Evolutionary conservation across 164 flowering plant genomes (phyloP), one percentile per base, ranked within the genome.

Genomic region (Stephania japonica): DNA sequence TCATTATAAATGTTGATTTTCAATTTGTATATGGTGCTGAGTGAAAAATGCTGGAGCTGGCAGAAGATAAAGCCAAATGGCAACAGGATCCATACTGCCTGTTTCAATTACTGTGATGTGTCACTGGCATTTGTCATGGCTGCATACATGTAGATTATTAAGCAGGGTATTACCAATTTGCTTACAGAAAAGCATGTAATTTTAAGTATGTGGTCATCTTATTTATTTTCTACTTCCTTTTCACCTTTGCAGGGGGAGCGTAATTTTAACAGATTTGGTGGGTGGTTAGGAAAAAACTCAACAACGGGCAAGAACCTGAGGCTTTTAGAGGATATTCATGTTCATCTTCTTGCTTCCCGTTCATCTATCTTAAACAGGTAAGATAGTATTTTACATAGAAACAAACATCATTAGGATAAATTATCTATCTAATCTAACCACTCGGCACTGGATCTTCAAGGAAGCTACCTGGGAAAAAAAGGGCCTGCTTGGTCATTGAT

Each of bases 251-350:
- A 95, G 99, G 97, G 97, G 44, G 98, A 93, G 77, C 87, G 95
- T 23, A 95, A 95, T 82, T 93, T 81, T 74, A 93, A 91, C 76
- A 85, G 97, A 77, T 95, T 95, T 90, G 98, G 99, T 77, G 98
- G 97, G 42, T 95, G 99, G 99, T 86, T 95, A 70, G 99, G 99
- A 69, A 95, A 91, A 83, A 95, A 93, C 83, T 95, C 98, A 26
- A 90, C 99, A 21, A 80, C 78, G 82, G 97, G 97, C 6, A 95
- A 93, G 83, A 93, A 93, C 83, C 65, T 76, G 72, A 87, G 99
- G 78, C 94, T 95, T 75, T 71, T 95, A 78, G 97, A 95, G 77
- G 97, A 95, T 83, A 71, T 89, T 72, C 98, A 95, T 83, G 89
- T 86, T 74, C 99, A 95, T 85, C 67, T 89, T 75, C 95, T 93